These are phyloP conservation scores for Mucor mucedo DNA, from an alignment of 371 early-diverging fungal species.

Conservation along the genomic window DNA sequence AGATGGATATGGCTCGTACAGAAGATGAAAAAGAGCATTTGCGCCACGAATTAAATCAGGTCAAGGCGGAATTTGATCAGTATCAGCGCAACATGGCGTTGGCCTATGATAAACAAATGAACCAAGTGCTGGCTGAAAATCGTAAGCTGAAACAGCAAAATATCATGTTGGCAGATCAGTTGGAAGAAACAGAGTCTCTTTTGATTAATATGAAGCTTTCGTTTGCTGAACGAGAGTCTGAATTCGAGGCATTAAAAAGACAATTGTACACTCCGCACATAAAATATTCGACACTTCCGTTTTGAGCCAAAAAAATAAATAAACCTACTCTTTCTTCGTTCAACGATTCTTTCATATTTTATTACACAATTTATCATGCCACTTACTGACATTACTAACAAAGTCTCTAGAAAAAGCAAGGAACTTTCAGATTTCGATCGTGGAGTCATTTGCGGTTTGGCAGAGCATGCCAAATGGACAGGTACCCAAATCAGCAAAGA, in stretches of 20 bases:
- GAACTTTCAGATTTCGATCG: no score
- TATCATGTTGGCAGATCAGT: slow-evolving; percentile 55
- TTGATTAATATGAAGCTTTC: slow-evolving; percentile 67
- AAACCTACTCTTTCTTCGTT: no score
- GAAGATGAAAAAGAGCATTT: slow-evolving; percentile 64
- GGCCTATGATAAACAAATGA: slow-evolving; percentile 66
- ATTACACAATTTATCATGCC: no score
- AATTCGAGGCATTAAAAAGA: slow-evolving; percentile 55
- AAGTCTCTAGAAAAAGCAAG: no score
- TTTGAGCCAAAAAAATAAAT: no score
- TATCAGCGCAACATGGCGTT: slow-evolving; percentile 52
- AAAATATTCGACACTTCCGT: no score
- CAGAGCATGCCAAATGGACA: no score
- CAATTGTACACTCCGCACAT: no score
- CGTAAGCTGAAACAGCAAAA: slow-evolving; percentile 60
- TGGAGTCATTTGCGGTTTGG: no score
- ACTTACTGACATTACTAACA: no score
- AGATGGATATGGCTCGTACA: slow-evolving; percentile 61
- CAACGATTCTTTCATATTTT: no score
- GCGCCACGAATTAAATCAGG: slow-evolving; percentile 50
- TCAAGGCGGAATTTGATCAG: slow-evolving; percentile 52
- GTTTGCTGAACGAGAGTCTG: slow-evolving; percentile 74
- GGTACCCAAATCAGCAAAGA: no score
- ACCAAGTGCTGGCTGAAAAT: slow-evolving; percentile 49
- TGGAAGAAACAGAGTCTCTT: slow-evolving; percentile 63